Conservation (phyloP, 495 filamentous ascomycete genomes). For the Hyaloscypha finlandica region DNA sequence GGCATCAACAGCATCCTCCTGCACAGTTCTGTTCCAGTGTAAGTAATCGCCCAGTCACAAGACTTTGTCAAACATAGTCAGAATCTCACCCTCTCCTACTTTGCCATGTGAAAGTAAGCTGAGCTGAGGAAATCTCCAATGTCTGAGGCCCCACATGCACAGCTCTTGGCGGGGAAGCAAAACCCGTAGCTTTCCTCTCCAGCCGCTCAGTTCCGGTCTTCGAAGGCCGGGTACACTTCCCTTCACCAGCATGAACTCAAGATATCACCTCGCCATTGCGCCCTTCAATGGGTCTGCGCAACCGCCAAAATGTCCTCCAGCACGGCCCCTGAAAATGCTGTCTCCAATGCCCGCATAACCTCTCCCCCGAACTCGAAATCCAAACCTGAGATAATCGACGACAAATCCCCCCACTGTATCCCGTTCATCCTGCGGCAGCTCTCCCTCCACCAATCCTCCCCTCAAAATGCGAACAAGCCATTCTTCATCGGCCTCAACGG, state of each 20-base stretch:
- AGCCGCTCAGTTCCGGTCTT: neutral
- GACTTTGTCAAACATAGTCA: neutral
- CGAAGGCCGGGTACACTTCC: neutral
- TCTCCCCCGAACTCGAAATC: neutral
- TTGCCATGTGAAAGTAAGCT: neutral
- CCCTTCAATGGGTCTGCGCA: constrained; percentile 34
- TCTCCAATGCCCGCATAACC: neutral
- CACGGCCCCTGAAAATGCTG: constrained; percentile 43
- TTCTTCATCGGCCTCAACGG: constrained; percentile 65
- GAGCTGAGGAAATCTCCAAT: neutral
- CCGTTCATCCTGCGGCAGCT: constrained; percentile 67
- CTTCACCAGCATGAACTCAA: neutral
- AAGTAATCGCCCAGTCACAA: neutral
- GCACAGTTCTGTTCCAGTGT: neutral
- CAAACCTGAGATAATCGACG: constrained; percentile 61
- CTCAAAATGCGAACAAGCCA: constrained; percentile 36
- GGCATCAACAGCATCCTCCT: neutral
- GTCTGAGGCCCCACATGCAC: neutral
- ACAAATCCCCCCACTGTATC: constrained; percentile 85
- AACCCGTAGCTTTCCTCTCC: neutral
- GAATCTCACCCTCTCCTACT: neutral
- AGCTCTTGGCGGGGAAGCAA: neutral
- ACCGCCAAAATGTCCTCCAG: constrained; percentile 23
- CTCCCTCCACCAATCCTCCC: constrained; percentile 56
- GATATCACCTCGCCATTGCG: neutral